Conservation (phyloP, 2,329 filamentous ascomycete genomes). For the Metarhizium guizhouense region DNA sequence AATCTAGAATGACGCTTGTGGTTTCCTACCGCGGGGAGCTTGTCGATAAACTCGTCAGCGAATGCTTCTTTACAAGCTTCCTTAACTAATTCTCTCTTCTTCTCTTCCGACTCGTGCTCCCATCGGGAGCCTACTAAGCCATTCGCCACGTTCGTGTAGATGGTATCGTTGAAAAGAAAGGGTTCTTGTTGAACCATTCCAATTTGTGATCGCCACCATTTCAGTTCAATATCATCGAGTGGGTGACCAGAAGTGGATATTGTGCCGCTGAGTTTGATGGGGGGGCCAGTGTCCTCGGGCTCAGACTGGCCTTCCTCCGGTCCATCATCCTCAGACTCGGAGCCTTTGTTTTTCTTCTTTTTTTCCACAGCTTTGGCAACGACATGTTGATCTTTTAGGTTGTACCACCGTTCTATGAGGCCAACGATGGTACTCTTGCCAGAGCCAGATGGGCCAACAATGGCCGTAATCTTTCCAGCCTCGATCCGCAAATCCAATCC, state of each 20-base stretch:
- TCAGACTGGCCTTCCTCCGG: conserved; percentile 20
- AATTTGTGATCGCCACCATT: conserved; percentile 55
- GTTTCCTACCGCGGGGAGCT: conserved; percentile 42
- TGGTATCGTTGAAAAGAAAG: conserved; percentile 58
- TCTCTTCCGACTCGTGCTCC: conserved; percentile 43
- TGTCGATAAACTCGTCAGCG: conserved; percentile 59
- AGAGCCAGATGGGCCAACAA: conserved; percentile 64
- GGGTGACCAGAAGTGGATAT: conserved; percentile 45
- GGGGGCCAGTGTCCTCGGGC: conserved; percentile 29
- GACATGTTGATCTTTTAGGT: conserved; percentile 43
- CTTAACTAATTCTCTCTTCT: conserved; percentile 49
- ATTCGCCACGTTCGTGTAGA: conserved; percentile 53
- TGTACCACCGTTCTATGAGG: conserved; percentile 64
- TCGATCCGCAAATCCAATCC: conserved; percentile 48
- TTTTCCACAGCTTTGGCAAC: conserved; percentile 41
- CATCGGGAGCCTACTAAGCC: conserved; percentile 46
- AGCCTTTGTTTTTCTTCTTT: conserved; percentile 33
- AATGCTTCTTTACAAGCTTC: conserved; percentile 59
- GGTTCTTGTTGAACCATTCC: conserved; percentile 61
- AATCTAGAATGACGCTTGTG: background rate
- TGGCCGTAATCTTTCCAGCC: conserved; percentile 60
- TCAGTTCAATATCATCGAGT: conserved; percentile 50
- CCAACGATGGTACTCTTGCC: conserved; percentile 70
- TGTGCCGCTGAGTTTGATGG: conserved; percentile 33
- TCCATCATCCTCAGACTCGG: conserved; percentile 19